Percentiles rank a stretch among this genome's conserved stretches.
phyloP scores from a whole-genome alignment of 2,329 filamentous ascomycete genomes.

The Aaosphaeria arxii region DNA sequence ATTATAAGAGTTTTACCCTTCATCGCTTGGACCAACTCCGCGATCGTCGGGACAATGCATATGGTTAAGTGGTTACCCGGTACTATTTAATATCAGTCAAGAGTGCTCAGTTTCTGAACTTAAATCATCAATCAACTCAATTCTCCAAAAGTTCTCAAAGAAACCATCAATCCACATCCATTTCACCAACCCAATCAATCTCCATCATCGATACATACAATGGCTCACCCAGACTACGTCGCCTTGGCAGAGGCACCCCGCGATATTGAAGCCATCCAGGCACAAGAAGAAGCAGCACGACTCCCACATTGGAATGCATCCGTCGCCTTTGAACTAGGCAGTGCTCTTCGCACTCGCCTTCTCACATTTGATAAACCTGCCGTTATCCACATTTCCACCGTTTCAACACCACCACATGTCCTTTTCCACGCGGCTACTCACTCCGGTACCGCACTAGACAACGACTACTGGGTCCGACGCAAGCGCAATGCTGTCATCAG shows the following conservation, averaged over 20 bases:
- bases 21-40: no score
- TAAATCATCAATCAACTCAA: no score
- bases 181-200: no score
- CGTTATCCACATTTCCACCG: slow-evolving; percentile 62
- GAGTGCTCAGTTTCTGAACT: no score
- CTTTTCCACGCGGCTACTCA: slow-evolving; percentile 69
- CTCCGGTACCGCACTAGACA: slow-evolving; percentile 65
- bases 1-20: no score
- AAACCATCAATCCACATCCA: no score
- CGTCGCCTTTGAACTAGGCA: not conserved
- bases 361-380: slow-evolving; percentile 51
- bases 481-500: slow-evolving; percentile 72
- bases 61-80: no score
- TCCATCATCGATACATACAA: no score
- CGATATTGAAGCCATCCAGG: slow-evolving; percentile 35
- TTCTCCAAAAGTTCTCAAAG: no score
- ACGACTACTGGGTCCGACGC: slow-evolving; percentile 61
- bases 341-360: slow-evolving; percentile 46
- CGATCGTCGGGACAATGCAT: no score
- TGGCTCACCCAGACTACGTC: not conserved
- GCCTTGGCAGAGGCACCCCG: slow-evolving; percentile 20
- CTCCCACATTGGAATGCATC: slow-evolving; percentile 52
- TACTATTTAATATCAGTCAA: no score
- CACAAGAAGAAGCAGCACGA: slow-evolving; percentile 37
- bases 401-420: slow-evolving; percentile 50